Percentiles rank a stretch among this genome's conserved stretches.
Evolutionary conservation across 2,329 filamentous ascomycete genomes (phyloP).

Genomic region (Rugonectria rugulosa): DNA sequence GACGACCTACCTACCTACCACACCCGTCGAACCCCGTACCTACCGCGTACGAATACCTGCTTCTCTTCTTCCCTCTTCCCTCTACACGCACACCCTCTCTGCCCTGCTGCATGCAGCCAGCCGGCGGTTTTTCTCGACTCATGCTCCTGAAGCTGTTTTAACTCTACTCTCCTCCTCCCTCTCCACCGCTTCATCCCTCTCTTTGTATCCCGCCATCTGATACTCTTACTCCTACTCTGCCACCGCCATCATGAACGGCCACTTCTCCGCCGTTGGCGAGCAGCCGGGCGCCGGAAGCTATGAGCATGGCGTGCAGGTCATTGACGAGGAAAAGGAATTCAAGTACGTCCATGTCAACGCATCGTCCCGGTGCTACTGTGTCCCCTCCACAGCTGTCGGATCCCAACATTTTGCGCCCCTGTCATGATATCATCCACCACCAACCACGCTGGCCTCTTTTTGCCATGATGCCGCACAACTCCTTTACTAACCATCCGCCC

Average conservation of each 20-base stretch:
- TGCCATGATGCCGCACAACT: conserved; percentile 15
- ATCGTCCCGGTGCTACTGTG: not conserved
- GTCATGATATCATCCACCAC: not conserved
- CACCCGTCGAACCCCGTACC: conserved; percentile 2
- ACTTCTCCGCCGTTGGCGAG: conserved; percentile 78
- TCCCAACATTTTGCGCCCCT: not conserved
- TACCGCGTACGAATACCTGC: too few relatives aligned
- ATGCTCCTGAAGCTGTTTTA: conserved; percentile 26
- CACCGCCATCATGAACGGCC: conserved; percentile 71
- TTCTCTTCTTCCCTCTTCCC: not conserved
- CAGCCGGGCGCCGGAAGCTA: conserved; percentile 72
- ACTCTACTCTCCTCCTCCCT: conserved; percentile 20
- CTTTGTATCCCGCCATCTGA: conserved; percentile 12
- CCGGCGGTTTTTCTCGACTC: conserved; percentile 12
- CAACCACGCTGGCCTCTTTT: not conserved
- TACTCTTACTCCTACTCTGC: too few relatives aligned
- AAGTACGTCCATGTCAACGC: conserved; percentile 70
- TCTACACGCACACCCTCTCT: not conserved
- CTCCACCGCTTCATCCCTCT: conserved; percentile 17
- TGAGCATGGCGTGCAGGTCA: conserved; percentile 94
- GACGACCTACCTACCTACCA: too few relatives aligned
- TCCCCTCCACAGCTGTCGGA: not conserved
- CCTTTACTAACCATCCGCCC: conserved; percentile 15
- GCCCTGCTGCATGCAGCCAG: conserved; percentile 15
- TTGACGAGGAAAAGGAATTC: conserved; percentile 92